Percentiles rank a stretch among this genome's conserved stretches.
Conservation (phyloP, 179 eudicot species). For the Heliamphora pulchella region DNA sequence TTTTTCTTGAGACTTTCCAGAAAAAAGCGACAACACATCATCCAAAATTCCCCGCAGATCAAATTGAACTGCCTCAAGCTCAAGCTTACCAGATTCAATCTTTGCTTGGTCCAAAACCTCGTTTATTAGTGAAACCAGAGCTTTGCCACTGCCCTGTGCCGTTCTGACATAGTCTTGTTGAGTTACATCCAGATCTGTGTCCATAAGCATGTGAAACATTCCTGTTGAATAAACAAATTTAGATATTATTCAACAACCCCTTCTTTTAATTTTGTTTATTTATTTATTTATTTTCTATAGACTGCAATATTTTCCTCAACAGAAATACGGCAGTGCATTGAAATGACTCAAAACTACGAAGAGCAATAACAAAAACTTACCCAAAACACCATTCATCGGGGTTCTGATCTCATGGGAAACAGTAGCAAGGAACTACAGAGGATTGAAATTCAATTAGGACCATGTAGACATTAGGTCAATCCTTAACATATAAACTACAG, state of each 20-base stretch:
- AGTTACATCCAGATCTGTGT: conserved; percentile 68
- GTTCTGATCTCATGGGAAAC: conserved; percentile 94
- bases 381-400: conserved; percentile 88
- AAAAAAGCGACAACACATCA: conserved; percentile 71
- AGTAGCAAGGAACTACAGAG: conserved; percentile 76
- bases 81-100: conserved; percentile 79
- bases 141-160: conserved; percentile 84
- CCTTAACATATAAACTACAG: background rate
- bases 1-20: conserved; percentile 81
- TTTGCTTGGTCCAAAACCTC: conserved; percentile 87
- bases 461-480: conserved; percentile 4
- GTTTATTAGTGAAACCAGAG: conserved; percentile 72
- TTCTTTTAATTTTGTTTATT: background rate
- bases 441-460: conserved; percentile 16
- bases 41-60: conserved; percentile 62
- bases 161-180: conserved; percentile 86
- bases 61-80: conserved; percentile 71
- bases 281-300: background rate
- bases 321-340: background rate
- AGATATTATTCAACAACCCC: background rate
- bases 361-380: conserved; percentile 28
- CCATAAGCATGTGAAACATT: conserved; percentile 85
- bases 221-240: conserved; percentile 34
- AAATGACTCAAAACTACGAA: background rate
- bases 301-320: background rate